phyloP scores from a whole-genome alignment of 169 alveolate genomes.

The Plasmodium chabaudi region DNA sequence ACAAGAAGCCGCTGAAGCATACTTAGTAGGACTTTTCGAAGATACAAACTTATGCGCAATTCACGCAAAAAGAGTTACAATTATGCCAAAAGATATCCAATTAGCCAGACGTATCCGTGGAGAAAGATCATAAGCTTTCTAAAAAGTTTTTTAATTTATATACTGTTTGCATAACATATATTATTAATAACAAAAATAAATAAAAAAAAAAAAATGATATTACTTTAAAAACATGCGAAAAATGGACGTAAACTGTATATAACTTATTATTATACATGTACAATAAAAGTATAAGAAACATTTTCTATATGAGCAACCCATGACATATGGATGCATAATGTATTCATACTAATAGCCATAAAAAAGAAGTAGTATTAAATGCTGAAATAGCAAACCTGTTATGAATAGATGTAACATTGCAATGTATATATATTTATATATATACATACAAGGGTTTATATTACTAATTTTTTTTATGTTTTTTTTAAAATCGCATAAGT shows the following conservation, averaged over 20 bases:
- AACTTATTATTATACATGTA: too few species aligned
- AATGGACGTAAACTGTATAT: too few species aligned
- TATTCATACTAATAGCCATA: too few species aligned
- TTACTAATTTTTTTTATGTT: too few species aligned
- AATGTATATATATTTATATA: not conserved
- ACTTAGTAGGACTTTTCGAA: conserved; percentile 98
- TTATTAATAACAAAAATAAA: not conserved
- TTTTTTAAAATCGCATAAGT: too few species aligned
- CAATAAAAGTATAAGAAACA: too few species aligned
- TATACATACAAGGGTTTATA: not conserved
- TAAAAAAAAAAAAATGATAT: conserved; percentile 5
- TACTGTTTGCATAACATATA: not conserved
- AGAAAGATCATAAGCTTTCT: conserved; percentile 90
- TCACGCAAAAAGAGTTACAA: conserved; percentile 99
- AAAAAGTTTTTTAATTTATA: not conserved
- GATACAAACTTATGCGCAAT: conserved; percentile 99
- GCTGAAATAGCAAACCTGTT: too few species aligned
- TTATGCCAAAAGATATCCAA: conserved; percentile 99
- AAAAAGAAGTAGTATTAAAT: too few species aligned
- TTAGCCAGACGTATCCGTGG: conserved; percentile 99
- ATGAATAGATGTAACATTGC: not conserved
- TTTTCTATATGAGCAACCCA: too few species aligned
- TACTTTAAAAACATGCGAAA: too few species aligned
- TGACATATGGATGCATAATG: too few species aligned
- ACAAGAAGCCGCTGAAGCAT: conserved; percentile 99